A percentile compares a stretch with the other conserved stretches of the same genome.
Evolutionary conservation across 2,329 filamentous ascomycete genomes (phyloP).

Genomic region (Venturia aucupariae): DNA sequence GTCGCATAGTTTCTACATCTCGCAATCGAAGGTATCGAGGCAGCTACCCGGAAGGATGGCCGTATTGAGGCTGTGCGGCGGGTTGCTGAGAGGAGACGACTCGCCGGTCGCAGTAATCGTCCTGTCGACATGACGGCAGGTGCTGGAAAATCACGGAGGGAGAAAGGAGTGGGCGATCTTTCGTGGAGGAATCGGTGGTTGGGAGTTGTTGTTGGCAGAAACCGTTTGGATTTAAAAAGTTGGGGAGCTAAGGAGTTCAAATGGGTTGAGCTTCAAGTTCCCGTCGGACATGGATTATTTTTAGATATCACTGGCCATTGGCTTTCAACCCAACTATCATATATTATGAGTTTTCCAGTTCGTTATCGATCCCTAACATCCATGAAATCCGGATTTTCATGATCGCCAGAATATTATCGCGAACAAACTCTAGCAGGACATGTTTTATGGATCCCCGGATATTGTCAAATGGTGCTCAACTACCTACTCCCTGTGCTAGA

Average conservation of each 20-base stretch:
- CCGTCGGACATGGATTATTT: not conserved
- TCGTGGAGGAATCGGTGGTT: not conserved
- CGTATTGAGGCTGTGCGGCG: constrained; percentile 43
- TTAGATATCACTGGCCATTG: not conserved
- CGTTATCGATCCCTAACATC: not conserved
- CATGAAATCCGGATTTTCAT: not conserved
- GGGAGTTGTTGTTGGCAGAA: not conserved
- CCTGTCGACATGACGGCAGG: constrained; percentile 43
- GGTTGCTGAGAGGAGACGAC: constrained; percentile 51
- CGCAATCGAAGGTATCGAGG: constrained; percentile 39
- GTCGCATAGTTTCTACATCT: constrained; percentile 48
- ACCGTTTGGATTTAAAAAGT: not conserved
- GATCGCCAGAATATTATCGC: not conserved
- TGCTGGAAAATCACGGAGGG: constrained; percentile 19
- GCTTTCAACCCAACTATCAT: not conserved
- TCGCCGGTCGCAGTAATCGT: constrained; percentile 55
- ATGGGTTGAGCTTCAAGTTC: not conserved
- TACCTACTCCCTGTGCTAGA: too few species aligned
- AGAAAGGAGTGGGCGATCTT: not conserved
- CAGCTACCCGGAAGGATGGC: constrained; percentile 41
- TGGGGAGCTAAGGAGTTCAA: not conserved
- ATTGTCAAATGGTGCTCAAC: too few species aligned
- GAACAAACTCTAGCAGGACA: not conserved
- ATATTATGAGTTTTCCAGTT: not conserved
- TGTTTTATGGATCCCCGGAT: not conserved